Conservation (phyloP, 441 rosid genomes). For the Gossypium schwendimanii region DNA sequence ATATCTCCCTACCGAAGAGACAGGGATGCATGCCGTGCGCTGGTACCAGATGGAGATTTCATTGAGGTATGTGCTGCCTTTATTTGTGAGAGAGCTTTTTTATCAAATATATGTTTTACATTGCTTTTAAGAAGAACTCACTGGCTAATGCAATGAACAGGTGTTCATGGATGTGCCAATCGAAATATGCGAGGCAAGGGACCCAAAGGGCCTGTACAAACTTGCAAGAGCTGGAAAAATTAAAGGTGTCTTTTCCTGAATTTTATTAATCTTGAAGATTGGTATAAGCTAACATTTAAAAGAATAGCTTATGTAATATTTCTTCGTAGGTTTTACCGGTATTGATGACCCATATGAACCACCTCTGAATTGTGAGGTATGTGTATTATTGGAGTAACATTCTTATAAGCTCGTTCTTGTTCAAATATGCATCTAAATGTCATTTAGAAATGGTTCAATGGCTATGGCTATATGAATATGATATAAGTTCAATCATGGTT, state of each 20-base stretch:
- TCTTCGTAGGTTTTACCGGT: slow-evolving; percentile 52
- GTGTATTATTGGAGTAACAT: slow-evolving; percentile 10
- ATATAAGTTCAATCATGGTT: not conserved
- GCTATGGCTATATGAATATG: not conserved
- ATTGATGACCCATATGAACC: slow-evolving; percentile 67
- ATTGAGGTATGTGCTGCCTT: slow-evolving; percentile 39
- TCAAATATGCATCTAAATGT: not conserved
- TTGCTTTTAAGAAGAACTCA: slow-evolving; percentile 1
- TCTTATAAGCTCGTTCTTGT: not conserved
- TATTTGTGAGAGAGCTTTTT: not conserved
- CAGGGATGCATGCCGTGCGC: slow-evolving; percentile 50
- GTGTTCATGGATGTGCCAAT: slow-evolving; percentile 65
- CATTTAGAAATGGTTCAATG: not conserved
- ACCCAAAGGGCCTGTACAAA: slow-evolving; percentile 65
- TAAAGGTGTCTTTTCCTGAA: slow-evolving; percentile 33
- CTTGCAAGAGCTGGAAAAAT: slow-evolving; percentile 75
- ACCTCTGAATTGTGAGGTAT: slow-evolving; percentile 61
- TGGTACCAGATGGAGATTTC: slow-evolving; percentile 61
- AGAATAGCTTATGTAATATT: not conserved
- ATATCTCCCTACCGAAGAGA: slow-evolving; percentile 64
- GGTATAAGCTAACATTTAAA: not conserved
- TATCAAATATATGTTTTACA: not conserved
- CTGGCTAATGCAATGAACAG: slow-evolving; percentile 22
- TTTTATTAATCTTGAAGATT: slow-evolving; percentile 7
- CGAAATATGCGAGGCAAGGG: slow-evolving; percentile 59